Conservation (phyloP, 306 rosid species). For the Rubus idaeus region DNA sequence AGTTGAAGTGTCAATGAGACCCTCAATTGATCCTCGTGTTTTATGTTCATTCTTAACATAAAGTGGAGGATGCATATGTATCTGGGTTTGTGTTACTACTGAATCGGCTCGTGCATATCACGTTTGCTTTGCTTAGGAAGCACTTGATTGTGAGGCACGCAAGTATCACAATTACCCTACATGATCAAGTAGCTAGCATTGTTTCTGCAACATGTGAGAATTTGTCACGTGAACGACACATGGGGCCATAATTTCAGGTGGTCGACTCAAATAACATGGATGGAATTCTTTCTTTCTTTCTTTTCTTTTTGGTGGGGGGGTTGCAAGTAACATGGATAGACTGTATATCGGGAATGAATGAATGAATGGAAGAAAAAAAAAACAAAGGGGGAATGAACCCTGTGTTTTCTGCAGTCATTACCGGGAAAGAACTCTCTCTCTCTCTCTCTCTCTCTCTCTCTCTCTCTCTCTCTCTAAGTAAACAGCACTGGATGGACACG, state of each 20-base stretch:
- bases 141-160: neutral
- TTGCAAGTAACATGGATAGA: no score
- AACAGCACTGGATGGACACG: neutral
- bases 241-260: conserved; percentile 8
- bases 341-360: neutral
- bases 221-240: conserved; percentile 4
- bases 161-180: no score
- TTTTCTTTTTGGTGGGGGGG: accelerated
- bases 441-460: neutral
- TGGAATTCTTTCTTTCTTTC: no score
- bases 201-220: neutral
- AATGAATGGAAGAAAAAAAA: neutral
- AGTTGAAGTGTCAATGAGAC: neutral
- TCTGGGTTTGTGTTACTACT: neutral
- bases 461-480: neutral
- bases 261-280: no score
- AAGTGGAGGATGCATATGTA: neutral
- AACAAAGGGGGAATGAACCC: neutral
- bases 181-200: no score
- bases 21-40: neutral
- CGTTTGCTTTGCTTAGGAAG: neutral
- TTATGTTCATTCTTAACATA: neutral
- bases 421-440: neutral
- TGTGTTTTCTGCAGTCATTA: neutral
- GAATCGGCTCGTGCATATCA: neutral